Conservation (phyloP, 2,329 filamentous ascomycete species). For the Fusarium piperis region DNA sequence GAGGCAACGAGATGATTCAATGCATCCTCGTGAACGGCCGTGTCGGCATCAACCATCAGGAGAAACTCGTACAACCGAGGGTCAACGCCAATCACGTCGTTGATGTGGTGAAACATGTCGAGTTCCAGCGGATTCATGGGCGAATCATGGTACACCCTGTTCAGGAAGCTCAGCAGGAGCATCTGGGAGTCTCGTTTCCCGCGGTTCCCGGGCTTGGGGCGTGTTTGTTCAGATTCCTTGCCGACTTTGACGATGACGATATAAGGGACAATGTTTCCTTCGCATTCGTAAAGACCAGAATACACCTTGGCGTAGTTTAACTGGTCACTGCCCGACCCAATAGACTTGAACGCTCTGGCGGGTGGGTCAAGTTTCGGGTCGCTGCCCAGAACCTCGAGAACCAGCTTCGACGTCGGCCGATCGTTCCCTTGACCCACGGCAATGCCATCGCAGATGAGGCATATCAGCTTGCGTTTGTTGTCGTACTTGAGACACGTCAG, state of each 20-base stretch:
- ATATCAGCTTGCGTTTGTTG: constrained; percentile 97
- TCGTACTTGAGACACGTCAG: constrained; percentile 95
- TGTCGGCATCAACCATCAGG: constrained; percentile 98
- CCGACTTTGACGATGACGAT: constrained; percentile 96
- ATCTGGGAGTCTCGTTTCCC: constrained; percentile 99
- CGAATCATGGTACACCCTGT: constrained; percentile 92
- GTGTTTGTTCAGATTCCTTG: constrained; percentile 92
- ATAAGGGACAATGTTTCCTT: constrained; percentile 97
- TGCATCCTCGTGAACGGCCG: constrained; percentile 89
- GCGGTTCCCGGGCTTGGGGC: constrained; percentile 94
- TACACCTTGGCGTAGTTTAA: constrained; percentile 99
- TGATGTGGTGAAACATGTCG: constrained; percentile 99
- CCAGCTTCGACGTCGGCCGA: constrained; percentile 95
- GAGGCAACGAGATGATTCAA: constrained; percentile 91
- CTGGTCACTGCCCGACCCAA: constrained; percentile 88
- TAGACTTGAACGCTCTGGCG: constrained; percentile 91
- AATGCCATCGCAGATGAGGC: constrained; percentile 95
- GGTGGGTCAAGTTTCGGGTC: constrained; percentile 97
- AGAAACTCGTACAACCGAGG: constrained; percentile 97
- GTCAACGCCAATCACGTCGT: constrained; percentile 98
- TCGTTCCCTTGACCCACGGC: constrained; percentile 97
- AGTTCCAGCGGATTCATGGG: constrained; percentile 96
- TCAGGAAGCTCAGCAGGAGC: constrained; percentile 94
- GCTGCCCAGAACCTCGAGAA: constrained; percentile 95
- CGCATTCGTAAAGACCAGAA: constrained; percentile 95